These are phyloP conservation scores for Cryptosporidium felis DNA, from an alignment of 169 alveolate species.

Conservation along the genomic window DNA sequence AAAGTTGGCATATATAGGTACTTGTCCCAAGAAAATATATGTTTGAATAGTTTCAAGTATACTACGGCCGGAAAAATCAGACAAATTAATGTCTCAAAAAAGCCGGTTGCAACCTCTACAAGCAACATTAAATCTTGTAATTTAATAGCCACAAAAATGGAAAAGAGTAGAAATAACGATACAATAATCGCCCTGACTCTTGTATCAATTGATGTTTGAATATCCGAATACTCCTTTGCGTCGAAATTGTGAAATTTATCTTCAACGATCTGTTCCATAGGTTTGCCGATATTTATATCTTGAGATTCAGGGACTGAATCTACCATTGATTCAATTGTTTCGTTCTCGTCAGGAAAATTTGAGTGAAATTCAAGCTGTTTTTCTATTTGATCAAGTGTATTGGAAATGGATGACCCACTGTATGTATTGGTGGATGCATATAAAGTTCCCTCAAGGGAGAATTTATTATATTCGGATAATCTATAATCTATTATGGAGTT, in stretches of 20 bases:
- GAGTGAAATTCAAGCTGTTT: too few relatives aligned
- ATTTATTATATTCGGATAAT: not conserved
- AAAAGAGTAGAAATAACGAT: slow-evolving; percentile 4
- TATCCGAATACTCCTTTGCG: too few relatives aligned
- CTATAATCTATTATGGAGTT: not conserved
- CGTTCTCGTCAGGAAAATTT: too few relatives aligned
- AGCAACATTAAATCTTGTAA: slow-evolving; percentile 34
- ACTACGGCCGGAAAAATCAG: slow-evolving; percentile 44
- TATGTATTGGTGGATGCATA: slow-evolving; percentile 21
- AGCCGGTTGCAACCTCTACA: slow-evolving; percentile 69
- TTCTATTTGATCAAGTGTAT: not conserved
- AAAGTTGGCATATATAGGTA: slow-evolving; percentile 1
- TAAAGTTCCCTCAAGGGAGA: not conserved
- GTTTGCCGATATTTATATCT: too few relatives aligned
- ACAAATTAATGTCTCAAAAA: slow-evolving; percentile 58
- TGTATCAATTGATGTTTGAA: slow-evolving; percentile 1
- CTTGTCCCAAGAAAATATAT: slow-evolving; percentile 6
- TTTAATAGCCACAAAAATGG: slow-evolving; percentile 25
- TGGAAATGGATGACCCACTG: not conserved
- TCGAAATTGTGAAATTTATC: too few relatives aligned
- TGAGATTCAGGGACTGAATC: too few relatives aligned
- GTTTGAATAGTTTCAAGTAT: slow-evolving; percentile 37
- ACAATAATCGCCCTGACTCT: slow-evolving; percentile 24
- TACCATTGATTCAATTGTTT: too few relatives aligned
- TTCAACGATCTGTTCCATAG: too few relatives aligned